phyloP scores from a whole-genome alignment of 805 yeast species.

The Lachancea quebecensis region DNA sequence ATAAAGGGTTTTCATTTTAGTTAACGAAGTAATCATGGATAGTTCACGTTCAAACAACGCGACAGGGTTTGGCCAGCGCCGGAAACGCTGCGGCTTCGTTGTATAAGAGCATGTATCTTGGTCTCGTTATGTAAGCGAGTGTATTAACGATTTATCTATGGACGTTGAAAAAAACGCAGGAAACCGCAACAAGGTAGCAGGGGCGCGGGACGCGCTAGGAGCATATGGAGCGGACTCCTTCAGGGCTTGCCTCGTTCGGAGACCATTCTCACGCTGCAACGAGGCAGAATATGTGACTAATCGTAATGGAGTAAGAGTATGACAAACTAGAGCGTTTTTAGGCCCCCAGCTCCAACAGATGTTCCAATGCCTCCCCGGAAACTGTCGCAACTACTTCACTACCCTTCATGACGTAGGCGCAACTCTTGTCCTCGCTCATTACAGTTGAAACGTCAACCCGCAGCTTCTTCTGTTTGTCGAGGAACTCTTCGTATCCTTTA shows the following conservation, averaged over 20 bases:
- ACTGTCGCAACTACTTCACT: constrained; percentile 35
- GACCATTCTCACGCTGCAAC: too few relatives aligned
- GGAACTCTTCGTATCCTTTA: constrained; percentile 36
- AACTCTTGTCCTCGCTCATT: constrained; percentile 30
- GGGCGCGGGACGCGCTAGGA: too few relatives aligned
- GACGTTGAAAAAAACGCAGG: too few relatives aligned
- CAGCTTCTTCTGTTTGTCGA: constrained; percentile 29
- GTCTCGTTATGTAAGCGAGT: not conserved
- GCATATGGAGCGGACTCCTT: too few relatives aligned
- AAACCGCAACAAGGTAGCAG: not conserved
- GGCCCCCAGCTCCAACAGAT: constrained; percentile 22
- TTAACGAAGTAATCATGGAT: not conserved
- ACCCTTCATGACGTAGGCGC: constrained; percentile 32
- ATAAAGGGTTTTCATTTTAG: not conserved
- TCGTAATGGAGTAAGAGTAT: too few relatives aligned
- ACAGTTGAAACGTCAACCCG: constrained; percentile 31
- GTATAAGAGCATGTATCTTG: not conserved
- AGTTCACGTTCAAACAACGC: too few relatives aligned
- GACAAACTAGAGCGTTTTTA: too few relatives aligned
- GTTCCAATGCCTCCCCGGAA: constrained; percentile 33
- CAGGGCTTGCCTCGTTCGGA: too few relatives aligned
- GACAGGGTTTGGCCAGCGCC: too few relatives aligned
- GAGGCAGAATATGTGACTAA: too few relatives aligned
- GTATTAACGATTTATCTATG: constrained; percentile 4
- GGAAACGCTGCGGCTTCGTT: not conserved